Percentiles rank a stretch among this genome's conserved stretches.
Evolutionary conservation across 192 early-diverging fungal species (phyloP).

Genomic region (Backusella circina): DNA sequence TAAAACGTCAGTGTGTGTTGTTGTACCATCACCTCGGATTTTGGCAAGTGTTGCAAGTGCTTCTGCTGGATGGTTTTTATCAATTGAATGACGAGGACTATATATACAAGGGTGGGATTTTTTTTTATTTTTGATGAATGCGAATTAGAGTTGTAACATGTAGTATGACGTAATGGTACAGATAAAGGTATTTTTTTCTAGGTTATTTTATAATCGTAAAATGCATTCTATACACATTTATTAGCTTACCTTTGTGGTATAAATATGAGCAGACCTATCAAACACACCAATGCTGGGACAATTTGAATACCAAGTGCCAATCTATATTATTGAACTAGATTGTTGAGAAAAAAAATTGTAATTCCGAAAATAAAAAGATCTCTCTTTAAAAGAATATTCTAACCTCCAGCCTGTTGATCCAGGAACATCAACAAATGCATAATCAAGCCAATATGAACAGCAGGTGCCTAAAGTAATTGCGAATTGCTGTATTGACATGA

Average conservation of each 20-base stretch:
- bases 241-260: conserved; percentile 49
- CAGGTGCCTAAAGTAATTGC: conserved; percentile 83
- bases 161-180: conserved; percentile 41
- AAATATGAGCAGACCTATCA: conserved; percentile 56
- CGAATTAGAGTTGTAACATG: conserved; percentile 30
- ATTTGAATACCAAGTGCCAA: conserved; percentile 80
- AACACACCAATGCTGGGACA: conserved; percentile 68
- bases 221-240: neutral
- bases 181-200: conserved; percentile 67
- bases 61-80: conserved; percentile 48
- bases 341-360: neutral
- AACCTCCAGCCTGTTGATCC: conserved; percentile 27
- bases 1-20: conserved; percentile 37
- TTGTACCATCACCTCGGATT: conserved; percentile 51
- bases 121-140: neutral
- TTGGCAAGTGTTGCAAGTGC: conserved; percentile 52
- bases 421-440: conserved; percentile 8
- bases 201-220: conserved; percentile 54
- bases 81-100: conserved; percentile 71
- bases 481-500: conserved; percentile 84
- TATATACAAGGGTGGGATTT: conserved; percentile 55
- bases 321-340: conserved; percentile 45
- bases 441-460: conserved; percentile 46
- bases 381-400: neutral
- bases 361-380: neutral